phyloP scores from a whole-genome alignment of 2,329 filamentous ascomycete species.

The Cladobotryum mycophilum region DNA sequence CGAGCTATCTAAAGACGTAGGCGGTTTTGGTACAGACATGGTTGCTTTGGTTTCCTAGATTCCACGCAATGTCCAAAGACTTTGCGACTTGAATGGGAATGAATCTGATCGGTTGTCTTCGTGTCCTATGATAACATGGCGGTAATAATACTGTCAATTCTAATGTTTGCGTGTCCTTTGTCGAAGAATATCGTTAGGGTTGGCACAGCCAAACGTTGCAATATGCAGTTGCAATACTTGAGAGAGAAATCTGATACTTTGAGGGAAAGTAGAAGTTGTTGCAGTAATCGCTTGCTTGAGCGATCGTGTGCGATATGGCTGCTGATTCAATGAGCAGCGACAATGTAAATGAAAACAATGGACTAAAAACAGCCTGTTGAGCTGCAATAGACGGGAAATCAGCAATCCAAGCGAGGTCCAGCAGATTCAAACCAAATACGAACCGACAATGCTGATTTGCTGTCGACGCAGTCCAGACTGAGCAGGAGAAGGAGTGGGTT shows the following conservation, averaged over 20 bases:
- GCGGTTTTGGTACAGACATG: constrained; percentile 70
- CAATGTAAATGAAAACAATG: neutral
- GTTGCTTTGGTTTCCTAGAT: constrained; percentile 16
- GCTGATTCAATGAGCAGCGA: neutral
- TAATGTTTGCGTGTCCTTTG: neutral
- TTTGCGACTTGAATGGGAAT: neutral
- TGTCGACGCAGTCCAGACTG: neutral
- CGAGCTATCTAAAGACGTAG: constrained; percentile 63
- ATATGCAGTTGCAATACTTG: neutral
- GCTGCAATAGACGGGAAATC: no score
- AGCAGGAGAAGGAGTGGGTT: neutral
- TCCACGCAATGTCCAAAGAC: neutral
- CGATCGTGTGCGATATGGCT: neutral
- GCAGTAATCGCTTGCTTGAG: neutral
- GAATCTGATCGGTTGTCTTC: neutral
- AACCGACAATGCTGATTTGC: neutral
- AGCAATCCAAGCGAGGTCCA: no score
- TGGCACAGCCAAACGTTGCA: neutral
- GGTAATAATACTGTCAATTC: neutral
- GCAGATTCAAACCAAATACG: no score
- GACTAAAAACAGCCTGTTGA: no score
- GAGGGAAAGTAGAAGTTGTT: neutral
- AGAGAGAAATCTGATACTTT: no score
- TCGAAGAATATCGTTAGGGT: neutral
- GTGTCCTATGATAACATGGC: constrained; percentile 18